Base-by-base conservation (phyloP, 2,329 filamentous ascomycete species). In the Coniochaeta sp. region DNA sequence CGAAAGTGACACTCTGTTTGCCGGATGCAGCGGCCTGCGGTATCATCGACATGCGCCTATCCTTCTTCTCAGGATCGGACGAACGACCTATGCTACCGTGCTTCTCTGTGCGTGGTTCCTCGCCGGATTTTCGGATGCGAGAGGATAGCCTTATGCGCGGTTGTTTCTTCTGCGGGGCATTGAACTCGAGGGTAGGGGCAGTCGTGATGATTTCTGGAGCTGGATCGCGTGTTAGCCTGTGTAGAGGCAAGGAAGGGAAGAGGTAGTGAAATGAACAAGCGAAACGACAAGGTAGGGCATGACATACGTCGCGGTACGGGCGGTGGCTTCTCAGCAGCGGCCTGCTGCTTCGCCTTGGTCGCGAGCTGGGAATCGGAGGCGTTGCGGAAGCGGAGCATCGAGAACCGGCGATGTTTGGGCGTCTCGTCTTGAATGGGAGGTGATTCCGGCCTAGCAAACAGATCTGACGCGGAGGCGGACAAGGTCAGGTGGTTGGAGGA, bases 281-380 rank as follows among this genome's bases (percentile, higher is more conserved):
- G 60, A 47, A 28, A 34, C 16, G 17, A 44, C n/a, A 55, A 43
- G 26, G 24, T 34, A 58, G 61, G n/a, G 64, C 59, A 59, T 62
- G 52, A 76, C 74, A 65, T 84, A 86, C 79, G 82, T 75, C 76
- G 82, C 70, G 78, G 86, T 69, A 83, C 79, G 67, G 80, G 86
- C 68, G 80, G 85, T 24, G 79, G 74, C 66, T 77, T 81, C 68
- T 81, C 77, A 62, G 79, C 77, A 54, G 79, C 78, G 8, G 71
- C 72, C 60, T 91, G 87, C 67, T 89, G 84, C 71, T 88, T 92
- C 58, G 89, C 88, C 71, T 86, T 84, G 33, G 86, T 79, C 12
- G 91, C 91, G 63, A 98, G 77, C 73, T 97, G 92, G 58, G 92
- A 89, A 76, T 98, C 93, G 9, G 93, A 97, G 63, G 91, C 93